phyloP scores from a whole-genome alignment of 176 grass and related monocot genomes.

The Zizania latifolia region DNA sequence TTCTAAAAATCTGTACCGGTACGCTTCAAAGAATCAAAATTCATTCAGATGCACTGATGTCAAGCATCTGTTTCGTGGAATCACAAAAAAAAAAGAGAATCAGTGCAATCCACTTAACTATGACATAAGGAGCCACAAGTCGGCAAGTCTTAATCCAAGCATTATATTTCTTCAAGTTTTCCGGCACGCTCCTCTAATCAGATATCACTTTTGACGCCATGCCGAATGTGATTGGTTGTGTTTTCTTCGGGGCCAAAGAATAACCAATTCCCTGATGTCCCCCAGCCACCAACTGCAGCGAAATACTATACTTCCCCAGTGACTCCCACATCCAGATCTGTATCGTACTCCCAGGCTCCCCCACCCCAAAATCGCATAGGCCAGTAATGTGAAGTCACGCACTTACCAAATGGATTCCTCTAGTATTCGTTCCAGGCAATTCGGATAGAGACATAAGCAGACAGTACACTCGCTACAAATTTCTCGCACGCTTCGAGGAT shows the following conservation, averaged over 20 bases:
- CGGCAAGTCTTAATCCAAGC: constrained; percentile 9
- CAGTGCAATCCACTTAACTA: background rate
- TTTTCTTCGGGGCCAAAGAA: constrained; percentile 28
- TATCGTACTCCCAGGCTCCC: background rate
- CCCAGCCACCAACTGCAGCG: constrained; percentile 20
- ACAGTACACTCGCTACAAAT: background rate
- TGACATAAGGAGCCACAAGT: background rate
- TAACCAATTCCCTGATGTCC: constrained; percentile 25
- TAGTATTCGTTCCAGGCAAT: background rate
- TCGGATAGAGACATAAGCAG: background rate
- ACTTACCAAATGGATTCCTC: constrained; percentile 16
- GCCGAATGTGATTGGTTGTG: constrained; percentile 15
- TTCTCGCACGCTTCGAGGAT: background rate
- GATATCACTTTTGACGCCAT: background rate
- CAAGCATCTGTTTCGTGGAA: background rate
- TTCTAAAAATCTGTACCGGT: background rate
- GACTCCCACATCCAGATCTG: background rate
- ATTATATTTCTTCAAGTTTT: constrained; percentile 15
- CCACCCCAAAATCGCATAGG: background rate
- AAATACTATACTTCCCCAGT: background rate
- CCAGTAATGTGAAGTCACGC: background rate
- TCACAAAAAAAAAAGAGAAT: background rate
- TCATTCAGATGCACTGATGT: background rate
- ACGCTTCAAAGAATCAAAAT: background rate
- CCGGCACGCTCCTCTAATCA: background rate